phyloP scores from a whole-genome alignment of 345 rosid species.

The Salix purpurea region DNA sequence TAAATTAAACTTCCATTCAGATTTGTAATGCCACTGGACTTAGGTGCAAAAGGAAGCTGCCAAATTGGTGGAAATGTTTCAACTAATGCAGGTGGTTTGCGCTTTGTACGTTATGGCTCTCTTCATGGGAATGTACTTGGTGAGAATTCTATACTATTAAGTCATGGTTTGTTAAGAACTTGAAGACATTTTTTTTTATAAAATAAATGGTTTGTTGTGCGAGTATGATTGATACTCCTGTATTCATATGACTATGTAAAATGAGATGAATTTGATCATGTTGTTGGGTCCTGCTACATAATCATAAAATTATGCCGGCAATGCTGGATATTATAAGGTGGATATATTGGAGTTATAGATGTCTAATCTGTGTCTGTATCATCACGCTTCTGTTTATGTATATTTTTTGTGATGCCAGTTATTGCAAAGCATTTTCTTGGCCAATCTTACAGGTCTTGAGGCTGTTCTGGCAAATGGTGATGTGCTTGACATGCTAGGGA shows the following conservation, averaged over 20 bases:
- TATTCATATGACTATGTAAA: too few relatives aligned
- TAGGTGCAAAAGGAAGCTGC: conserved; percentile 99
- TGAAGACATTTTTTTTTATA: conserved; percentile 4
- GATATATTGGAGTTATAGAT: too few relatives aligned
- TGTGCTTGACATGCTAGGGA: conserved; percentile 92
- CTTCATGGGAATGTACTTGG: conserved; percentile 89
- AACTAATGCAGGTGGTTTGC: conserved; percentile 98
- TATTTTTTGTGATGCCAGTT: background rate
- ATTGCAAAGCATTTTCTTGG: background rate
- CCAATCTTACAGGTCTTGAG: conserved; percentile 61
- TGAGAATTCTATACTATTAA: conserved; percentile 27
- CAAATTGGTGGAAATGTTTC: conserved; percentile 99
- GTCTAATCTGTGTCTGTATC: too few relatives aligned
- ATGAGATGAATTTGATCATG: too few relatives aligned
- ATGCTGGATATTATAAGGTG: too few relatives aligned
- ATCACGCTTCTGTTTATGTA: background rate
- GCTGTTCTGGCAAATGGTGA: conserved; percentile 84
- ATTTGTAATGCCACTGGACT: conserved; percentile 98
- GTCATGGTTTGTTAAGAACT: conserved; percentile 1
- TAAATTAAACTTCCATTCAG: conserved; percentile 58
- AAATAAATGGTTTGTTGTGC: background rate
- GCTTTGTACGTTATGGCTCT: conserved; percentile 93
- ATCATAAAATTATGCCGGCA: too few relatives aligned
- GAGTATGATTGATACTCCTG: background rate
- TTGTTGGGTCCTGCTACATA: too few relatives aligned